Conservation (phyloP, 2,329 filamentous ascomycete species). For the Aspergillus luchuensis region DNA sequence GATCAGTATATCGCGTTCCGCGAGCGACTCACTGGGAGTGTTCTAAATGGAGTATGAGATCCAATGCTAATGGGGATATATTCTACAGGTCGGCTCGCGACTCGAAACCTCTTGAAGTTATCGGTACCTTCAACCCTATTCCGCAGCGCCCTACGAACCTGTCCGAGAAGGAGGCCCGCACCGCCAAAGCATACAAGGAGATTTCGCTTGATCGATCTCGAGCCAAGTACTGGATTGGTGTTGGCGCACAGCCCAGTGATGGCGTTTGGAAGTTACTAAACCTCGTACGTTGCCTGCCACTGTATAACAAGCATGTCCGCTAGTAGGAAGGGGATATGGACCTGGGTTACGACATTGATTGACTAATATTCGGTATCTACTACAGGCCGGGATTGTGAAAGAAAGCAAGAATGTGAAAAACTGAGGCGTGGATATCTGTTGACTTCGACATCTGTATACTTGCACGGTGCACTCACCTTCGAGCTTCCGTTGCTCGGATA, state of each 20-base stretch:
- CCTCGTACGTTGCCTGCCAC: slow-evolving; percentile 61
- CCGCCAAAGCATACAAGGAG: slow-evolving; percentile 81
- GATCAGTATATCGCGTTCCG: neutral
- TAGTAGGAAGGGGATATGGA: neutral
- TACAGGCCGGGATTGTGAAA: slow-evolving; percentile 1
- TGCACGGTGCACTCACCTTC: neutral
- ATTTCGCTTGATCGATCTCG: slow-evolving; percentile 80
- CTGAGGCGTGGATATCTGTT: neutral
- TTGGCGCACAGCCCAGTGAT: slow-evolving; percentile 92
- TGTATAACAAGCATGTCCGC: neutral
- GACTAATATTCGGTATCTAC: neutral
- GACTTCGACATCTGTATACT: neutral
- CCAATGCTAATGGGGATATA: slow-evolving; percentile 6
- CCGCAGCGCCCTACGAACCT: slow-evolving; percentile 55
- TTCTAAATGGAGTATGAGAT: neutral
- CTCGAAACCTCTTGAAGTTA: slow-evolving; percentile 87
- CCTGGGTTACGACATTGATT: neutral
- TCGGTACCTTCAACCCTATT: slow-evolving; percentile 67
- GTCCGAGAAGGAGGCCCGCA: slow-evolving; percentile 49
- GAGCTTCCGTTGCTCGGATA: neutral
- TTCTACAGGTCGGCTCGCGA: slow-evolving; percentile 74
- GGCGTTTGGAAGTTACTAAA: slow-evolving; percentile 82
- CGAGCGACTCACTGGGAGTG: neutral
- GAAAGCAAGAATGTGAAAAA: neutral
- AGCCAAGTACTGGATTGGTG: slow-evolving; percentile 94